Percentiles rank a stretch among this genome's conserved stretches.
phyloP scores from a whole-genome alignment of 2,329 filamentous ascomycete species.

The Colletotrichum australisinense region DNA sequence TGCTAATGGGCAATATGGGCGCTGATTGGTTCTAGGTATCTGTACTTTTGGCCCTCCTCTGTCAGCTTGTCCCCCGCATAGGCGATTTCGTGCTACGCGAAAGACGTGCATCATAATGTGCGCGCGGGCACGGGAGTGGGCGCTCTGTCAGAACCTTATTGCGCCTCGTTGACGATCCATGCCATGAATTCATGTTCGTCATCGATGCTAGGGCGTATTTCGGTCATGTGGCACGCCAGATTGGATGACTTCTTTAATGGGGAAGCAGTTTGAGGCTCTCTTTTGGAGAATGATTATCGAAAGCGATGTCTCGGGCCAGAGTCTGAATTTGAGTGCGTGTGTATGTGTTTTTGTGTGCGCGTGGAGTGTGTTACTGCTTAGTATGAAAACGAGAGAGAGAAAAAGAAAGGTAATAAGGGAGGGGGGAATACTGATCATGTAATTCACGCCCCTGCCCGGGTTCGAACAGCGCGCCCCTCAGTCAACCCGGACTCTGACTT shows the following conservation, averaged over 20 bases:
- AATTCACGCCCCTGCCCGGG: too few species aligned
- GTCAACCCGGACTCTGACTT: too few species aligned
- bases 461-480: too few species aligned
- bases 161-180: background rate
- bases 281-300: background rate
- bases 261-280: background rate
- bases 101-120: slow-evolving; percentile 14
- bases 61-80: slow-evolving; percentile 17
- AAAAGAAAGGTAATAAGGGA: too few species aligned
- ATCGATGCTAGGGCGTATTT: background rate
- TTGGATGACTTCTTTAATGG: background rate
- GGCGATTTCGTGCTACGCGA: slow-evolving; percentile 11
- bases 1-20: background rate
- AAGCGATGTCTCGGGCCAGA: background rate
- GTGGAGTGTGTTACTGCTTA: background rate
- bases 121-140: background rate
- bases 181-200: background rate
- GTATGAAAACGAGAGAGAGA: too few species aligned
- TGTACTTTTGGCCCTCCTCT: background rate
- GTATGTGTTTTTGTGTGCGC: too few species aligned
- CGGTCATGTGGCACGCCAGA: background rate
- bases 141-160: slow-evolving; percentile 29
- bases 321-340: background rate
- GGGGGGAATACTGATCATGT: too few species aligned
- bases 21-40: slow-evolving; percentile 9